A percentile compares a stretch with the other conserved stretches of the same genome.
Conservation (phyloP, 306 rosid genomes). For the Rubus parviflorus region DNA sequence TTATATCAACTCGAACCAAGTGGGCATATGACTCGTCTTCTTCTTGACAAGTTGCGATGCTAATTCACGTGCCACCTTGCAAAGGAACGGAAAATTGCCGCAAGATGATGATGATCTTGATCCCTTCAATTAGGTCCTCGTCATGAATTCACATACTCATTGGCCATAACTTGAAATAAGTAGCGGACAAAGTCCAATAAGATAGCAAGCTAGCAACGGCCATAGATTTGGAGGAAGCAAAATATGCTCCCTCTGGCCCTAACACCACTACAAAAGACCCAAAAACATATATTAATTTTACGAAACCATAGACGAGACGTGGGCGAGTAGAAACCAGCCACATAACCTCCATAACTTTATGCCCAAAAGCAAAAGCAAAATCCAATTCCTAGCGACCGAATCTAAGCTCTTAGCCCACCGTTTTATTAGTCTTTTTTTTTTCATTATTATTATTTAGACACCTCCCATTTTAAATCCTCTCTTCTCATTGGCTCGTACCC, state of each 20-base stretch:
- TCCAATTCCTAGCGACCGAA: constrained; percentile 38
- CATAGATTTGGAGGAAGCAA: constrained; percentile 15
- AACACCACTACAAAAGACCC: constrained; percentile 32
- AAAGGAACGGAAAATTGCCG: no score
- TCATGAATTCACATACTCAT: background rate
- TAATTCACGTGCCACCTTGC: no score
- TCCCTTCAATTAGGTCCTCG: background rate
- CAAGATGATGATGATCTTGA: no score
- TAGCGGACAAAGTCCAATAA: background rate
- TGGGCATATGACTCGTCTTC: no score
- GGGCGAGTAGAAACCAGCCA: constrained; percentile 13
- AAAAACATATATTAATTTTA: background rate
- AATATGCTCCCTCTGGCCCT: constrained; percentile 52
- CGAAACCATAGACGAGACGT: constrained; percentile 16
- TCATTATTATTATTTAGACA: background rate
- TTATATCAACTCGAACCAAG: no score
- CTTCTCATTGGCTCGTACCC: background rate
- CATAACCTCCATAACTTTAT: background rate
- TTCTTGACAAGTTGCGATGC: no score
- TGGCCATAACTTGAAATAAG: background rate
- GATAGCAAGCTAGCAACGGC: constrained; percentile 10
- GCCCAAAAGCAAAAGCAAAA: constrained; percentile 40
- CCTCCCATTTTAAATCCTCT: constrained; percentile 3
- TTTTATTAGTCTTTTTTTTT: background rate
- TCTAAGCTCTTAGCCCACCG: constrained; percentile 14